Conservation (phyloP, 108 stramenopile genomes). For the Epipyxis sp. region DNA sequence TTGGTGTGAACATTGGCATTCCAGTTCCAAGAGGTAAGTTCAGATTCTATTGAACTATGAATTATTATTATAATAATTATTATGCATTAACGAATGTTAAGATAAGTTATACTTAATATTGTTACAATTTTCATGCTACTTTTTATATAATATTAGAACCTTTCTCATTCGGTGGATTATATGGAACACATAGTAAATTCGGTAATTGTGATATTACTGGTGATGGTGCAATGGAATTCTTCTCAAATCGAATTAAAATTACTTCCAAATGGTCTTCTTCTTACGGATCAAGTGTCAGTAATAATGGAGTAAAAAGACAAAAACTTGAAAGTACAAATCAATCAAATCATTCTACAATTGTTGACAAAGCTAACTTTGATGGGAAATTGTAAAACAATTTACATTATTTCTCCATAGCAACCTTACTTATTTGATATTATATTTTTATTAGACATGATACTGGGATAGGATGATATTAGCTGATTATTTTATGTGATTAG, state of each 20-base stretch:
- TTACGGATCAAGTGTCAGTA: background rate
- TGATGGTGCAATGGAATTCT: constrained; percentile 92
- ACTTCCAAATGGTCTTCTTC: constrained; percentile 75
- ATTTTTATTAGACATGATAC: no score
- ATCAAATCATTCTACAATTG: background rate
- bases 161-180: constrained; percentile 84
- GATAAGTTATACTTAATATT: no score
- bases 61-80: no score
- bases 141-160: constrained; percentile 73
- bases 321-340: background rate
- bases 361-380: constrained; percentile 45
- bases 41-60: no score
- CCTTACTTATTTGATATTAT: no score
- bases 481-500: no score
- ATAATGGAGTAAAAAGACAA: constrained; percentile 23
- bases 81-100: no score
- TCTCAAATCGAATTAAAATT: constrained; percentile 89
- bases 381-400: constrained; percentile 40
- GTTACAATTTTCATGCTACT: no score
- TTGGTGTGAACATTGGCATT: constrained; percentile 80
- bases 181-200: constrained; percentile 86
- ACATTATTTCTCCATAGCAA: no score
- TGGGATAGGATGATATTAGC: no score
- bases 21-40: constrained; percentile 68
- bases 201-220: constrained; percentile 95